Percentiles rank a stretch among this genome's conserved stretches.
Evolutionary conservation across 768 basidiomycete genomes (phyloP).

Genomic region (Amanita subjunquillea): DNA sequence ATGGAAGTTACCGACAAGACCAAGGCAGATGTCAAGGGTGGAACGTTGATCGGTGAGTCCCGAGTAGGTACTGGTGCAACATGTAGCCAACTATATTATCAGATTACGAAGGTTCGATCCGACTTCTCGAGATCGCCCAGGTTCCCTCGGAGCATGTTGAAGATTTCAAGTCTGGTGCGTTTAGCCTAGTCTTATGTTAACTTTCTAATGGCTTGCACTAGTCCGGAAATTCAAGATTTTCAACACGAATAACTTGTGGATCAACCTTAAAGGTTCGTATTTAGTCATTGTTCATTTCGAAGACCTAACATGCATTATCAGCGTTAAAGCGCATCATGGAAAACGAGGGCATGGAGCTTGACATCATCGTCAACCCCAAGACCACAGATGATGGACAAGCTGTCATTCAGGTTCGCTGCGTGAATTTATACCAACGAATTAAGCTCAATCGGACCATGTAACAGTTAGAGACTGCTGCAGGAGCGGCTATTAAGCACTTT

Average conservation of each 20-base stretch:
- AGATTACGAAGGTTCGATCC: slow-evolving; percentile 81
- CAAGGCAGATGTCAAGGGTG: slow-evolving; percentile 79
- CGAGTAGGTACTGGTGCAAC: background rate
- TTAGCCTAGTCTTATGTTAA: background rate
- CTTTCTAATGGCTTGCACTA: slow-evolving; percentile 11
- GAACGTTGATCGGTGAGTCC: slow-evolving; percentile 61
- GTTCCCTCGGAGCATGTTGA: slow-evolving; percentile 89
- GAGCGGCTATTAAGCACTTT: slow-evolving; percentile 92
- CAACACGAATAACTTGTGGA: slow-evolving; percentile 80
- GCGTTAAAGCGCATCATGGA: slow-evolving; percentile 91
- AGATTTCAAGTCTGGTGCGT: slow-evolving; percentile 77
- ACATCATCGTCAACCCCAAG: slow-evolving; percentile 93
- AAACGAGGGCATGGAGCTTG: slow-evolving; percentile 71
- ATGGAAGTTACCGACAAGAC: slow-evolving; percentile 98
- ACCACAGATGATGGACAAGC: slow-evolving; percentile 77
- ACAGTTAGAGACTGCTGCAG: slow-evolving; percentile 83
- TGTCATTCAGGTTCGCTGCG: slow-evolving; percentile 55
- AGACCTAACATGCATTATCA: slow-evolving; percentile 13
- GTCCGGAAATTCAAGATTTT: slow-evolving; percentile 92
- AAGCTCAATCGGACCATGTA: background rate
- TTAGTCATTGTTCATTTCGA: slow-evolving; percentile 3
- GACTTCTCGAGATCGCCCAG: slow-evolving; percentile 89
- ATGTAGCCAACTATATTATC: slow-evolving; percentile 1
- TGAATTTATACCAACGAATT: slow-evolving; percentile 11
- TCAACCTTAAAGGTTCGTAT: slow-evolving; percentile 58